phyloP scores from a whole-genome alignment of 768 basidiomycete species.

The Hypsizygus marmoreus region DNA sequence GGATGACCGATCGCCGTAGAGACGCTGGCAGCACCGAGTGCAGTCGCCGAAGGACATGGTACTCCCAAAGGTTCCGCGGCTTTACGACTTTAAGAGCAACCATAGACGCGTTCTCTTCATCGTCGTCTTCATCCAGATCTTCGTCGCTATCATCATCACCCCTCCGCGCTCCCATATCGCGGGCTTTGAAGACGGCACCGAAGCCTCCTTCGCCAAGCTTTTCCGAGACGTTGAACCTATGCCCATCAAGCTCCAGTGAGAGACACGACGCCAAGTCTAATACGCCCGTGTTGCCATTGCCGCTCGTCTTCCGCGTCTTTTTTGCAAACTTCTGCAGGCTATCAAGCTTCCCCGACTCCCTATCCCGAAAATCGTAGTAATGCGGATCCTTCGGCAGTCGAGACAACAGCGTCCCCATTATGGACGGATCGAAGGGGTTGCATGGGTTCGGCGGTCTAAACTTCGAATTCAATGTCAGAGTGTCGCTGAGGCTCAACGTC shows the following conservation, averaged over 20 bases:
- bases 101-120: constrained; percentile 53
- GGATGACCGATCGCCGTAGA: constrained; percentile 69
- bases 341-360: constrained; percentile 62
- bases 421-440: constrained; percentile 75
- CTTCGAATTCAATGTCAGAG: constrained; percentile 57
- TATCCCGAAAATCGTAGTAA: constrained; percentile 59
- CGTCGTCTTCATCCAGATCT: constrained; percentile 56
- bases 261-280: constrained; percentile 43
- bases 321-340: constrained; percentile 72
- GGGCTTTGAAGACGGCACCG: constrained; percentile 90
- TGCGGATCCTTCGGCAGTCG: constrained; percentile 59
- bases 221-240: constrained; percentile 68
- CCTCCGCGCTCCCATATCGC: constrained; percentile 51
- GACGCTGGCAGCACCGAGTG: constrained; percentile 64
- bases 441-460: constrained; percentile 87
- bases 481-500: constrained; percentile 64
- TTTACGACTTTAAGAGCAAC: constrained; percentile 92
- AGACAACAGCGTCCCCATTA: constrained; percentile 65
- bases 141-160: constrained; percentile 55
- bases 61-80: constrained; percentile 92
- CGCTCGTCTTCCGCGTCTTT: constrained; percentile 46
- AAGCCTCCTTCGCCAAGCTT: constrained; percentile 98
- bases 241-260: constrained; percentile 61
- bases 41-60: constrained; percentile 77
- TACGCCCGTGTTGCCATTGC: constrained; percentile 32